Percentiles rank a stretch among this genome's conserved stretches.
These are phyloP conservation scores for Protomyces inouyei DNA, from an alignment of 1,139 yeast species.

Conservation along the genomic window DNA sequence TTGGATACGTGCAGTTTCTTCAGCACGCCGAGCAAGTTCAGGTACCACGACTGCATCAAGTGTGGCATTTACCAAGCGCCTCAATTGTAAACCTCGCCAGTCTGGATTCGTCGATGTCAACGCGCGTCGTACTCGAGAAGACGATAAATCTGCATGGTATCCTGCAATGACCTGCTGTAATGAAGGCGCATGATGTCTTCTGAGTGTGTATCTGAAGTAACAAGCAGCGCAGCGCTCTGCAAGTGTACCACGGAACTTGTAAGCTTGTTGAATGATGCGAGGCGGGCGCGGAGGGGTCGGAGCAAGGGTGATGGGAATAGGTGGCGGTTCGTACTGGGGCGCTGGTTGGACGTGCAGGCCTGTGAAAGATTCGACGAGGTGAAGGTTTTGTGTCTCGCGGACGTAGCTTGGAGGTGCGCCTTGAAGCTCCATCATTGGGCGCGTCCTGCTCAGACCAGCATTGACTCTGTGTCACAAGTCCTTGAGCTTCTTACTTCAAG, in stretches of 20 bases:
- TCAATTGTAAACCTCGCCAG: not conserved
- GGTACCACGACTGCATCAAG: conserved; percentile 14
- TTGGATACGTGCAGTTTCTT: conserved; percentile 1
- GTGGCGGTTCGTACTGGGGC: conserved; percentile 1
- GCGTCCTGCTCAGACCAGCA: not conserved
- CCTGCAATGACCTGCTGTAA: not conserved
- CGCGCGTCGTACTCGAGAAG: not conserved
- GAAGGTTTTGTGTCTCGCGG: not conserved
- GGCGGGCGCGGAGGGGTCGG: not conserved
- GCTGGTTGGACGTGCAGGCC: conserved; percentile 10
- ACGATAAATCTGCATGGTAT: conserved; percentile 9
- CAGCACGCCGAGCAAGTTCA: conserved; percentile 7
- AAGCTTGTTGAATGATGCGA: not conserved
- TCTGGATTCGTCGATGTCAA: not conserved
- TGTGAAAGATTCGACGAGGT: not conserved
- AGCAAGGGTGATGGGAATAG: not conserved
- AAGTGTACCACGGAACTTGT: not conserved
- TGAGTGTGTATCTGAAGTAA: conserved; percentile 5
- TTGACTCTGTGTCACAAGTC: too few species aligned
- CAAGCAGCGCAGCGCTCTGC: conserved; percentile 9
- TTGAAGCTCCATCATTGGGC: not conserved
- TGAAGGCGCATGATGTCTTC: not conserved
- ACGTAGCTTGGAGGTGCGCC: conserved; percentile 7
- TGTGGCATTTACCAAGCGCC: conserved; percentile 6
- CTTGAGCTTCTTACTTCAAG: too few species aligned